Conservation (phyloP, 1,284 basidiomycete genomes). For the Ceratobasidium sp. region DNA sequence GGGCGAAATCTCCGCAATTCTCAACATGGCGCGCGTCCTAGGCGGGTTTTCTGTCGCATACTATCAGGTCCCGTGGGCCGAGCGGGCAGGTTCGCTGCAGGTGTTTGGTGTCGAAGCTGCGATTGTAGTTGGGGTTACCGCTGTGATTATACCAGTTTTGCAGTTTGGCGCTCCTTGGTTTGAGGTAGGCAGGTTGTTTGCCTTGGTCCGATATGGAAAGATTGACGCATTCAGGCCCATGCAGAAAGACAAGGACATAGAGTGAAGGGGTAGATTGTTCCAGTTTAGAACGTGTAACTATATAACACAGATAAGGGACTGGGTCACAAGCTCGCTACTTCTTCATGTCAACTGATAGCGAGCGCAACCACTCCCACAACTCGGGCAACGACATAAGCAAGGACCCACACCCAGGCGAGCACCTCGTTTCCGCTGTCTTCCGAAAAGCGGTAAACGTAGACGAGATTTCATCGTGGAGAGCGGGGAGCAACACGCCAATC, state of each 20-base stretch:
- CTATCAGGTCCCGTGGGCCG: conserved; percentile 73
- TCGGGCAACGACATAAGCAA: conserved; percentile 36
- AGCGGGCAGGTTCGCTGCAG: conserved; percentile 67
- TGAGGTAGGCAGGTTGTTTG: conserved; percentile 3
- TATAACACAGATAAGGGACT: not conserved
- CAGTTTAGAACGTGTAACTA: not conserved
- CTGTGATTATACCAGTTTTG: conserved; percentile 14
- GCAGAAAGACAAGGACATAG: not conserved
- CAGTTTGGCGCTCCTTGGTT: conserved; percentile 35
- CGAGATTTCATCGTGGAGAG: conserved; percentile 77
- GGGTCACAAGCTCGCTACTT: not conserved
- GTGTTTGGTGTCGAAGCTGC: conserved; percentile 73
- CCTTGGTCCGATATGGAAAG: not conserved
- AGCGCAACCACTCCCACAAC: conserved; percentile 44
- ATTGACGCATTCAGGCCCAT: not conserved
- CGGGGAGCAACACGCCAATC: conserved; percentile 79
- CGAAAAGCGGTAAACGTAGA: conserved; percentile 31
- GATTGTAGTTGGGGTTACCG: conserved; percentile 46
- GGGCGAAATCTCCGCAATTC: conserved; percentile 70
- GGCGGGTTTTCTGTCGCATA: conserved; percentile 74
- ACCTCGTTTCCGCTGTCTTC: conserved; percentile 42
- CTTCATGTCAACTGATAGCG: conserved; percentile 15
- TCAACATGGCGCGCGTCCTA: conserved; percentile 71
- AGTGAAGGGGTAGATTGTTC: not conserved
- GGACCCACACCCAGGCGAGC: conserved; percentile 35